A percentile compares a stretch with the other conserved stretches of the same genome.
Conservation (phyloP, 495 filamentous ascomycete species). For the Rhypophila decipiens region DNA sequence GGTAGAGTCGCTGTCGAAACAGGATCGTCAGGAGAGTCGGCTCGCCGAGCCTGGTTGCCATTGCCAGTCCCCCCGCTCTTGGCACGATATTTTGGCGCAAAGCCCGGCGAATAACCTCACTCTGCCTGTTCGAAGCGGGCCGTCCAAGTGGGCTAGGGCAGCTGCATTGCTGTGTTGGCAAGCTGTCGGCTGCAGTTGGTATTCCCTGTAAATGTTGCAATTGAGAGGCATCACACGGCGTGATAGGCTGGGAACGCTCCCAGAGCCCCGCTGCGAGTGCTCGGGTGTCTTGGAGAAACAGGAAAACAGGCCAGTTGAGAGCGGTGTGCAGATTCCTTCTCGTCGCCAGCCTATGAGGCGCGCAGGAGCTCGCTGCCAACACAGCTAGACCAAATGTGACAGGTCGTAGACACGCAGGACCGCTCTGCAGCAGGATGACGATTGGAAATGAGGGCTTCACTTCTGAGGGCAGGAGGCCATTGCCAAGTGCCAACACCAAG, state of each 20-base stretch:
- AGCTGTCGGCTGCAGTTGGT: conserved; percentile 20
- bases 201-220: conserved; percentile 25
- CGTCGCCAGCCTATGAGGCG: conserved; percentile 19
- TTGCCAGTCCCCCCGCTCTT: not conserved
- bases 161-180: conserved; percentile 36
- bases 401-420: conserved; percentile 18
- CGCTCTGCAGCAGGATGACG: conserved; percentile 4
- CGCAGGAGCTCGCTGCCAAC: conserved; percentile 24
- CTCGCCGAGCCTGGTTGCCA: not conserved
- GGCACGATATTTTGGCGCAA: conserved; percentile 11
- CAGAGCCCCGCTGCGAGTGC: conserved; percentile 18
- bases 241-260: conserved; percentile 27
- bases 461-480: conserved; percentile 1
- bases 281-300: conserved; percentile 13
- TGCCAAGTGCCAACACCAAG: conserved; percentile 4
- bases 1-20: not conserved
- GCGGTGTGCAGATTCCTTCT: conserved; percentile 19
- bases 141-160: conserved; percentile 19
- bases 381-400: conserved; percentile 26
- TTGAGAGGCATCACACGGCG: conserved; percentile 13
- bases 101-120: conserved; percentile 16
- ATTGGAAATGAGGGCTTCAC: conserved; percentile 8
- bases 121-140: conserved; percentile 1
- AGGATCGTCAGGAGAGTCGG: not conserved
- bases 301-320: conserved; percentile 18